A percentile compares a stretch with the other conserved stretches of the same genome.
phyloP scores from a whole-genome alignment of 2,329 filamentous ascomycete species.

The Alternaria panax region DNA sequence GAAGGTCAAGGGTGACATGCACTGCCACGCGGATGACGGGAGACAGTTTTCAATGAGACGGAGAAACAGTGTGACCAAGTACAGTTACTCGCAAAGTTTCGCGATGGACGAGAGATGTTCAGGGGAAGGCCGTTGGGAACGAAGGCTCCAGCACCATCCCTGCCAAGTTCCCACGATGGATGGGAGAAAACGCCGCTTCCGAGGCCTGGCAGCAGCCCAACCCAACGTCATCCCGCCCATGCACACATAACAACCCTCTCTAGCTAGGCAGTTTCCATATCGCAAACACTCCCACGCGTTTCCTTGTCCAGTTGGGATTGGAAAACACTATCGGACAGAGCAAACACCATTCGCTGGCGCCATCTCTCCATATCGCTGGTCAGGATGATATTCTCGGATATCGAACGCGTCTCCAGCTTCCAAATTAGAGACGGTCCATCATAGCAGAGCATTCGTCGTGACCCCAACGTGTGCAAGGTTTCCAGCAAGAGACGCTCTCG shows the following conservation, averaged over 20 bases:
- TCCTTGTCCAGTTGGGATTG: neutral
- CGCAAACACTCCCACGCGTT: conserved; percentile 3
- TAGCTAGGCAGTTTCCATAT: neutral
- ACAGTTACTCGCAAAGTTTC: neutral
- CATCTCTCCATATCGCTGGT: conserved; percentile 23
- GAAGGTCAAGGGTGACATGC: neutral
- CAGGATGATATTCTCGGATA: conserved; percentile 28
- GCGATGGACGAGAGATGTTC: neutral
- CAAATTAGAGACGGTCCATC: conserved; percentile 26
- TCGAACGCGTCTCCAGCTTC: conserved; percentile 20
- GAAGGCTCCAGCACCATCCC: conserved; percentile 13
- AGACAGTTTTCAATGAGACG: neutral
- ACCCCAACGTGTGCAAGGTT: conserved; percentile 39
- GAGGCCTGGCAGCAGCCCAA: conserved; percentile 23
- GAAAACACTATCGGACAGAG: neutral
- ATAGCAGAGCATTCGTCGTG: conserved; percentile 35
- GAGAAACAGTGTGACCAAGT: neutral
- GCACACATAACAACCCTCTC: conserved; percentile 3
- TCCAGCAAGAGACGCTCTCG: conserved; percentile 35
- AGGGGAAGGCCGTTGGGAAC: neutral
- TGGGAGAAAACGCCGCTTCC: conserved; percentile 23
- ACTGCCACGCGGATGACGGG: neutral
- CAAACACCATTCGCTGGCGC: conserved; percentile 8
- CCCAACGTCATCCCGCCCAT: conserved; percentile 18
- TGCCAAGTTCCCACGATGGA: conserved; percentile 26